Percentiles rank a stretch among this genome's conserved stretches.
Evolutionary conservation across 23 red algal genomes (phyloP).

Genomic region (Gracilaria domingensis): DNA sequence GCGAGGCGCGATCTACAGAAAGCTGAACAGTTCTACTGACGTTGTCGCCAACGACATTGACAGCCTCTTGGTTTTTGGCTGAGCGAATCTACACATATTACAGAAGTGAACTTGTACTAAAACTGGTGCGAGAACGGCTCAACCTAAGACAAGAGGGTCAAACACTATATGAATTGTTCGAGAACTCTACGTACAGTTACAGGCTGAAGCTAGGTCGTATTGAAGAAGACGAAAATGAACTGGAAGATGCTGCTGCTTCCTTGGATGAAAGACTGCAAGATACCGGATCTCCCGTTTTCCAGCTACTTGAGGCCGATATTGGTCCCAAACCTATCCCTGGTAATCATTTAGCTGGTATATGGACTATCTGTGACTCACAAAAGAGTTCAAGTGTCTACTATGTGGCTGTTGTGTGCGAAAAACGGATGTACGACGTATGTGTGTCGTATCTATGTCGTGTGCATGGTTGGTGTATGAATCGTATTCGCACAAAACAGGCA

Average conservation of each 20-base stretch:
- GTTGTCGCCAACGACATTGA: background rate
- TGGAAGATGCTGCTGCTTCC: background rate
- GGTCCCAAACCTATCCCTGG: background rate
- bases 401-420: no score
- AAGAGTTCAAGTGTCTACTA: no score
- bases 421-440: no score
- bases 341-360: no score
- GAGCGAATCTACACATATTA: background rate
- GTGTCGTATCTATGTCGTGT: no score
- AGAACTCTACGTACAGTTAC: background rate
- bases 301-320: slow-evolving; percentile 20
- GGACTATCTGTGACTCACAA: no score
- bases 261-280: background rate
- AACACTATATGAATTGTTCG: background rate
- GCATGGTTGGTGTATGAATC: no score
- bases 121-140: background rate
- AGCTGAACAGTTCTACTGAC: background rate
- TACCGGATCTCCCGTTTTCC: background rate
- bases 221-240: background rate
- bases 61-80: background rate
- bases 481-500: no score
- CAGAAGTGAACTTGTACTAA: background rate
- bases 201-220: background rate
- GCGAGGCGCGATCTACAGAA: background rate
- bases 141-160: background rate